Evolutionary conservation across 2,329 filamentous ascomycete genomes (phyloP).

Genomic region (Cordyceps tenuipes): DNA sequence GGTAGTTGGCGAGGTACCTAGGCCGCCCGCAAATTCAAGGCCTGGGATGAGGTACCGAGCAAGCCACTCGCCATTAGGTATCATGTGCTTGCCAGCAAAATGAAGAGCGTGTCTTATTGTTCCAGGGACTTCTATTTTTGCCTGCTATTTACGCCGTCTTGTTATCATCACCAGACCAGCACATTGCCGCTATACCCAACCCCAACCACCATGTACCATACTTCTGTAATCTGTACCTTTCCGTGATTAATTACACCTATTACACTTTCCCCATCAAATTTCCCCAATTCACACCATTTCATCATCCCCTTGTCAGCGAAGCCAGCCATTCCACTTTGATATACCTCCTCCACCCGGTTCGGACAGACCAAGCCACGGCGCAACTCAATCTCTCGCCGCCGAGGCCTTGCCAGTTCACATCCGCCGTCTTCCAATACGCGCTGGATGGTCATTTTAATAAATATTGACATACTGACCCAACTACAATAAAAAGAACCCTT

Average conservation of each 20-base stretch:
- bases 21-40: not conserved
- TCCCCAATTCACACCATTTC: constrained; percentile 7
- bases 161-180: too few species aligned
- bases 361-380: not conserved
- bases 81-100: too few species aligned
- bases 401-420: not conserved
- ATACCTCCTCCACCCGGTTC: not conserved
- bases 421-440: too few species aligned
- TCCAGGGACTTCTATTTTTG: too few species aligned
- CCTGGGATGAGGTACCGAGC: not conserved
- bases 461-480: not conserved
- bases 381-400: not conserved
- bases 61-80: not conserved
- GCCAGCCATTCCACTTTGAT: not conserved
- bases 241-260: not conserved
- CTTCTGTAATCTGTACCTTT: not conserved
- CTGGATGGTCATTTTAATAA: not conserved
- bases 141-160: too few species aligned
- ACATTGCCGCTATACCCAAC: not conserved
- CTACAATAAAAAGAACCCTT: too few species aligned
- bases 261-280: constrained; percentile 6
- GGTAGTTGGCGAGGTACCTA: not conserved
- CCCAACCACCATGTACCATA: too few species aligned
- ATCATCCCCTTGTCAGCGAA: not conserved
- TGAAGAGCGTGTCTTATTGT: not conserved